A percentile compares a stretch with the other conserved stretches of the same genome.
phyloP scores from a whole-genome alignment of 163 green algal species.

The Scenedesmus sp. region DNA sequence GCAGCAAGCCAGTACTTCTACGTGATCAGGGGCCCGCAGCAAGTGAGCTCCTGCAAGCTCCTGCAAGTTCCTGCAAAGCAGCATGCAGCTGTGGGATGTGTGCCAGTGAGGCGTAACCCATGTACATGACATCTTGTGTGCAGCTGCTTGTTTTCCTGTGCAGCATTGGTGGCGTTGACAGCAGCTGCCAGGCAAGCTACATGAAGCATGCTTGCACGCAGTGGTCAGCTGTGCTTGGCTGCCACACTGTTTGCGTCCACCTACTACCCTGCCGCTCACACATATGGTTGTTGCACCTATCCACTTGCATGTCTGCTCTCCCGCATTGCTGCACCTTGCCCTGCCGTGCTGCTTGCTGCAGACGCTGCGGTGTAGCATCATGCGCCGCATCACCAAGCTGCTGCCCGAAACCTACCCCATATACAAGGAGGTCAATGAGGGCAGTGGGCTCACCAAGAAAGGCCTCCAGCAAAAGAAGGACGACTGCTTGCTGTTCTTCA shows the following conservation, averaged over 20 bases:
- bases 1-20: not conserved
- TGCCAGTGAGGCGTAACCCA: too few relatives aligned
- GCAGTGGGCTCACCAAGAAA: not conserved
- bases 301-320: too few relatives aligned
- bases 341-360: not conserved
- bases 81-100: not conserved
- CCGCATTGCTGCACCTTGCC: not conserved
- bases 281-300: too few relatives aligned
- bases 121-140: too few relatives aligned
- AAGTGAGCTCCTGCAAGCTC: not conserved
- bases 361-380: not conserved
- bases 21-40: not conserved
- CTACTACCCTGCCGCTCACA: too few relatives aligned
- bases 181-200: too few relatives aligned
- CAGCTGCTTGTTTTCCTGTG: too few relatives aligned
- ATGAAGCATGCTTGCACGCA: too few relatives aligned
- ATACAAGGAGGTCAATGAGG: not conserved
- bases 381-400: not conserved
- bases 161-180: too few relatives aligned
- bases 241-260: too few relatives aligned
- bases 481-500: not conserved
- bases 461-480: not conserved
- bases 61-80: too few relatives aligned
- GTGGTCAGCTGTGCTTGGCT: too few relatives aligned
- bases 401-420: not conserved